Evolutionary conservation across 139 green algal genomes (phyloP), one percentile per base, ranked within the genome.

Genomic region (Pleodorina starrii): DNA sequence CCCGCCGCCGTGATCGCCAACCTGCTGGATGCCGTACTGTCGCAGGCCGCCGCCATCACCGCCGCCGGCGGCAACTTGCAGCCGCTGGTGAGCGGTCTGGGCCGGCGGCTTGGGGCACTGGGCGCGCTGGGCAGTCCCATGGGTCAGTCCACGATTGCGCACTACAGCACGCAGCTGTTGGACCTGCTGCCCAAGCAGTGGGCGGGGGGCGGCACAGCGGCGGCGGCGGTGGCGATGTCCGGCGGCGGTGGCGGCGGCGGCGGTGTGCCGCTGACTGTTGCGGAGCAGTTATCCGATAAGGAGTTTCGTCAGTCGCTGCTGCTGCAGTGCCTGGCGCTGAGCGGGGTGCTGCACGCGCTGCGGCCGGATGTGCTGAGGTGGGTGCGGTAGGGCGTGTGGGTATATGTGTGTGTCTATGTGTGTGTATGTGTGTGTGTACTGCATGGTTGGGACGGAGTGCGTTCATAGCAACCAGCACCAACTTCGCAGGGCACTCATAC

Each of bases 171-270:
- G 1, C 72, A 87, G 50, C 69, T 93, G 68, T 51, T 90, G 77
- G 91, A 93, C 57, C 76, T 85, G 84, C 57, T 93, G 77, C 91
- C 91, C 40, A 93, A 93, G 91, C 91, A 93, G 71, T 91, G 87
- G 91, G 38, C 69, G 23, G 50, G 32, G 3, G 68, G 66, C 43
- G 46, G 25, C 59, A 43, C 29, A 42, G 63, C 59, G 59, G 59
- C 43, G 44, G 44, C 66, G 63, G 27, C 10, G 35, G 1, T 40
- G 21, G 51, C 2, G n/a, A n/a, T n/a, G n/a, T n/a, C n/a, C 43
- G 44, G 44, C 66, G 63, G 27, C 10, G 35, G 1, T 40, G 21
- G 51, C 2, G n/a, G n/a, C 2, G 76, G 48, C 16, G 76, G 48
- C 32, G 40, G 59, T 29, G 40, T 88, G n/a, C 10, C 83, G 5